A percentile compares a stretch with the other conserved stretches of the same genome.
These are phyloP conservation scores for Erodium moschatum DNA, from an alignment of 441 rosid species.

Conservation along the genomic window DNA sequence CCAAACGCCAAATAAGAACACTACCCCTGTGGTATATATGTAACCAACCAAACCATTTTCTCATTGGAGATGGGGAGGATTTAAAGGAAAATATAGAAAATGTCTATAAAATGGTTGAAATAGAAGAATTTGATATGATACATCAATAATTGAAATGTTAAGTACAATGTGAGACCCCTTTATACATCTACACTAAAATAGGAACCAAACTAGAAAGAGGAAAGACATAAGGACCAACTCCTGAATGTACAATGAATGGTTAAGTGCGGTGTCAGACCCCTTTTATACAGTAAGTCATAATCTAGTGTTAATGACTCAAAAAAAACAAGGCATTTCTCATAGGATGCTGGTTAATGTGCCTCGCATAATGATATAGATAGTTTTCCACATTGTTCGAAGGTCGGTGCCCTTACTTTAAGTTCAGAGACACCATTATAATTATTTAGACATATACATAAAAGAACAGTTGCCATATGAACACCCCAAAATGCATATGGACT, in stretches of 20 bases:
- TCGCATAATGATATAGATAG: background rate
- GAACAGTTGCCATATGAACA: background rate
- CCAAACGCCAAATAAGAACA: background rate
- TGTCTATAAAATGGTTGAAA: too few species aligned
- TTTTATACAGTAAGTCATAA: too few species aligned
- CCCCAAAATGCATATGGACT: background rate
- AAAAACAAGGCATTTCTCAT: background rate
- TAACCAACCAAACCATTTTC: background rate
- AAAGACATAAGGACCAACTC: too few species aligned
- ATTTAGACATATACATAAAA: background rate
- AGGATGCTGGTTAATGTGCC: background rate
- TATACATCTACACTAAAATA: too few species aligned
- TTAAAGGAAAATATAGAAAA: conserved; percentile 32
- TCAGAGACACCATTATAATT: background rate
- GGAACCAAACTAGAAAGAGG: too few species aligned
- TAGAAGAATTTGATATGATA: too few species aligned
- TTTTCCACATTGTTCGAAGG: background rate
- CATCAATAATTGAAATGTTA: too few species aligned
- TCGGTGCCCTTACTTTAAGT: background rate
- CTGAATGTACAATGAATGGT: too few species aligned
- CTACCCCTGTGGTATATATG: background rate
- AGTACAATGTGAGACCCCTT: too few species aligned
- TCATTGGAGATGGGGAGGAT: background rate
- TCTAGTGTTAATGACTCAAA: too few species aligned
- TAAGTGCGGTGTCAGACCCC: too few species aligned